Conservation (phyloP, 2,329 filamentous ascomycete genomes). For the Lachnellula arida region DNA sequence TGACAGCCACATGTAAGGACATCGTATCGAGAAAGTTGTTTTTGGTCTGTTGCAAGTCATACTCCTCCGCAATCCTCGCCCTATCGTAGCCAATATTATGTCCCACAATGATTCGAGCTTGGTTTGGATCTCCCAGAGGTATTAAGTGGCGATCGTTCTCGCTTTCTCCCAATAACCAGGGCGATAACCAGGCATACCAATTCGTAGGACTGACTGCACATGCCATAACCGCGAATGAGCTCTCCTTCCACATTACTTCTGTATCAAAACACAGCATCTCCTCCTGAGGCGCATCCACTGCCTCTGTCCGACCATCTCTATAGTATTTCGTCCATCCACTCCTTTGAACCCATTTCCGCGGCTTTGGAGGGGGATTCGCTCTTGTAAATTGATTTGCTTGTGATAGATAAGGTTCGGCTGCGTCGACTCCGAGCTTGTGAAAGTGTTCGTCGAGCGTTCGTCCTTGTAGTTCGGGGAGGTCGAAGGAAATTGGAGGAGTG, state of each 20-base stretch:
- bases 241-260: slow-evolving; percentile 94
- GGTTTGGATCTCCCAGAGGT: slow-evolving; percentile 72
- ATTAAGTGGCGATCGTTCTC: slow-evolving; percentile 75
- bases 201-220: slow-evolving; percentile 84
- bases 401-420: slow-evolving; percentile 76
- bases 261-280: slow-evolving; percentile 88
- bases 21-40: slow-evolving; percentile 95
- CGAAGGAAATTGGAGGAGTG: slow-evolving; percentile 72
- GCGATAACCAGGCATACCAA: slow-evolving; percentile 98
- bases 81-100: slow-evolving; percentile 97
- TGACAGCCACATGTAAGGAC: slow-evolving; percentile 95
- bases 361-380: slow-evolving; percentile 53
- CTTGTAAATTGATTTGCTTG: slow-evolving; percentile 70
- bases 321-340: slow-evolving; percentile 97
- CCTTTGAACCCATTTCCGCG: slow-evolving; percentile 66
- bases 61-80: slow-evolving; percentile 84
- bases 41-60: slow-evolving; percentile 72
- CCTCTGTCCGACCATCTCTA: slow-evolving; percentile 65
- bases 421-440: slow-evolving; percentile 77
- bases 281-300: slow-evolving; percentile 73
- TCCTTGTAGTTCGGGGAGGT: slow-evolving; percentile 76
- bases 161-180: slow-evolving; percentile 85
- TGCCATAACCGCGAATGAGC: slow-evolving; percentile 91
- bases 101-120: slow-evolving; percentile 76
- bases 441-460: slow-evolving; percentile 90